Evolutionary conservation across 1,284 basidiomycete genomes (phyloP), one percentile per base, ranked within the genome.

Genomic region (Pyrrhoderma lamaoense): DNA sequence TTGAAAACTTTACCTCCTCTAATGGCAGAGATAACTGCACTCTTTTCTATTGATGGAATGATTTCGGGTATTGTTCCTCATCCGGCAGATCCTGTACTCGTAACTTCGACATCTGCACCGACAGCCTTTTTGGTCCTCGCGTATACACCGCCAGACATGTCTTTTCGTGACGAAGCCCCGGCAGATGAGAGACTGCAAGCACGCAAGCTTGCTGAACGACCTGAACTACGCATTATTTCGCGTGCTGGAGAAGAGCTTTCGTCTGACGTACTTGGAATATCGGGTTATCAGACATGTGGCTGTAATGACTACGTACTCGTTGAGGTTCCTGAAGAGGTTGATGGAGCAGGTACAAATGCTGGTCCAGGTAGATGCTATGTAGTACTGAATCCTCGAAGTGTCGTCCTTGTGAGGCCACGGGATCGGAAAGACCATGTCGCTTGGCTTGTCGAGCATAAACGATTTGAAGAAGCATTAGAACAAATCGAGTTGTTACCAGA

Each of bases 41-140:
- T 93, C 39, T 93, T 98, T 64, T 86, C 95, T 62, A 75, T 98
- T 37, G 96, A 99, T 65, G 94, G 91, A 64, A 94, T 97, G 89
- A 82, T 98, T 23, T 80, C 93, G 1, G 94, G 94, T 18, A 82
- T 99, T 47, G 81, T 89, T 1, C 85, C 90, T 2, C 89, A 93
- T 63, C 79, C 79, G 0, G 49, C 59, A 60, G 37, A 52, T 56
- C 49, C 52, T 54, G 59, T 55, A 25, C 64, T 51, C 50, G 45
- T 62, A 18, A 56, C 64, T 8, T 60, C 62, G 9, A 56, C 63
- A 3, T 61, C 62, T 2, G 59, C 72, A 1, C 66, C 81, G 18
- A 81, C 84, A 0, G 83, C 87, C 0, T 89, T 94, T 65, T 78
- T 98, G 46, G 73, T 95, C 14, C 71, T 98, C 43, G 90, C 92